Evolutionary conservation across 83 land plant species (phyloP), one percentile per base, ranked within the genome.

Genomic region (Picea engelmannii): DNA sequence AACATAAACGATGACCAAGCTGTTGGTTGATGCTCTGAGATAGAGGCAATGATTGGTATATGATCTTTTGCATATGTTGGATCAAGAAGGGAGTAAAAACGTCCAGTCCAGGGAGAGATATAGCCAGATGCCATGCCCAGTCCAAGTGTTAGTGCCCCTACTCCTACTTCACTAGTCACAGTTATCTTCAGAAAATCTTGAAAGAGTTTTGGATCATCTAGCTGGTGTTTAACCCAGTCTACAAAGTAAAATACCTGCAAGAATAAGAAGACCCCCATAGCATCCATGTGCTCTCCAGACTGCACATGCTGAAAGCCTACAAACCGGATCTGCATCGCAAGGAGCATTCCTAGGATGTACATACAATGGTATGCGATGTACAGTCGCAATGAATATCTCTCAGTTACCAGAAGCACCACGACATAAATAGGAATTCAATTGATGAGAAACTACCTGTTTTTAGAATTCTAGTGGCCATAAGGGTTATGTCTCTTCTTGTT

Each of bases 1-100:
- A 31, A 31, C 35, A 31, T 97, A 85, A 97, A 97, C 15, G 99
- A 97, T 40, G 99, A 97, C 99, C 99, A 97, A 18, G 99, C 96
- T 24, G 99, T 97, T 63, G 99, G 99, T 79, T 97, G 99, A 87
- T 97, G 99, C 90, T 97, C 98, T 49, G 99, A 97, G 10, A 97
- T 98, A 65, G 99, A 97, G 20, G 99, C 99, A 80, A 97, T 97
- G 11, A 97, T 31, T 31, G 35, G 35, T 31, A 31, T 31, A 31
- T 31, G 1, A 31, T 31, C 35, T 31, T 31, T 31, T 64, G 99
- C 99, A 90, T 97, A 97, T n/a, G 99, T 97, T 76, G 99, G 99
- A 83, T 97, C 99, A 61, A 97, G 88, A 67, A 97, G 84, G 27
- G 99, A 97, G 82, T 97, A 97, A 85, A 97, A 97, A 68, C 99